Evolutionary conservation across 768 basidiomycete genomes (phyloP).

Genomic region (Amanita jacksonii): DNA sequence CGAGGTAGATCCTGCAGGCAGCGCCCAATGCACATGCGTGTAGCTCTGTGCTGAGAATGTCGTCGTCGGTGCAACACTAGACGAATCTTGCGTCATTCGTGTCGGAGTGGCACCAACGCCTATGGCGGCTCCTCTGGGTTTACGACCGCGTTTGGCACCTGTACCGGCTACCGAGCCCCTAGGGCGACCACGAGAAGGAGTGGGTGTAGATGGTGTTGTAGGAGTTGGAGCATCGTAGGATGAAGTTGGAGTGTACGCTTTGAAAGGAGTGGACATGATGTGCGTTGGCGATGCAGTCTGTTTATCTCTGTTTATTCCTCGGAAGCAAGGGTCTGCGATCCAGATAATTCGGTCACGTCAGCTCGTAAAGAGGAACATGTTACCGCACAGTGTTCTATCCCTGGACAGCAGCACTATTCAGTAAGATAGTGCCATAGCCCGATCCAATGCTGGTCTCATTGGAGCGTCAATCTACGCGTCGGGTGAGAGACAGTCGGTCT

Average conservation of each 20-base stretch:
- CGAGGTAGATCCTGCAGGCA: conserved; percentile 9
- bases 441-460: too few relatives aligned
- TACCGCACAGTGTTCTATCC: too few relatives aligned
- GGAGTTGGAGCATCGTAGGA: not conserved
- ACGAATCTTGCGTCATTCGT: conserved; percentile 15
- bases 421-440: too few relatives aligned
- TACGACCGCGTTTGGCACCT: conserved; percentile 37
- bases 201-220: conserved; percentile 16
- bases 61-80: conserved; percentile 1
- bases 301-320: too few relatives aligned
- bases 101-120: conserved; percentile 21
- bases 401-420: too few relatives aligned
- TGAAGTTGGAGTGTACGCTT: conserved; percentile 1
- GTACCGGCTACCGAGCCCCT: conserved; percentile 18
- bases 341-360: too few relatives aligned
- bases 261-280: conserved; percentile 4
- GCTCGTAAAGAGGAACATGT: too few relatives aligned
- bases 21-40: conserved; percentile 7
- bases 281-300: not conserved
- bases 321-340: too few relatives aligned
- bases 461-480: too few relatives aligned
- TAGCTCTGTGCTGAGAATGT: conserved; percentile 5
- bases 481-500: too few relatives aligned
- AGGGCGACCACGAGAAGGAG: conserved; percentile 23
- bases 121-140: conserved; percentile 31